These are phyloP conservation scores for Orbilia brochopaga DNA, from an alignment of 2,329 filamentous ascomycete genomes.

Conservation along the genomic window DNA sequence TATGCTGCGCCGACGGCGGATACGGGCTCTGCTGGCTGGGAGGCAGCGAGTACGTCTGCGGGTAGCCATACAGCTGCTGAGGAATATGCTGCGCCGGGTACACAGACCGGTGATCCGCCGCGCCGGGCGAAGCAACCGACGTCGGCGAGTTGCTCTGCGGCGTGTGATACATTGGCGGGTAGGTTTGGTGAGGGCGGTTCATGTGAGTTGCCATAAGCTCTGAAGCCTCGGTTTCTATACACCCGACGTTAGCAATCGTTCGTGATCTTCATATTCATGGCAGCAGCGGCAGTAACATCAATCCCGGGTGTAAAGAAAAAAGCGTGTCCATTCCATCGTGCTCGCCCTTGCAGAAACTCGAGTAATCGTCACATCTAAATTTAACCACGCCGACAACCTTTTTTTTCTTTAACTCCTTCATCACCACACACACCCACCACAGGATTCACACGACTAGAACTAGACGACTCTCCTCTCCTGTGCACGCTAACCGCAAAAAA, in stretches of 20 bases:
- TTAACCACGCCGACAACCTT: too few species aligned
- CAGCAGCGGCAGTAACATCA: not conserved
- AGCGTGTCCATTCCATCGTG: too few species aligned
- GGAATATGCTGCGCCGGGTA: slow-evolving; percentile 82
- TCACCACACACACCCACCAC: not conserved
- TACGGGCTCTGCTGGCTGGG: slow-evolving; percentile 66
- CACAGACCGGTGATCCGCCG: slow-evolving; percentile 84
- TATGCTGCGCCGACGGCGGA: slow-evolving; percentile 64
- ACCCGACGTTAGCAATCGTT: not conserved
- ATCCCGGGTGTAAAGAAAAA: too few species aligned
- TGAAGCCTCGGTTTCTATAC: slow-evolving; percentile 39
- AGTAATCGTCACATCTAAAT: too few species aligned
- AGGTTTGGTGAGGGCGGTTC: slow-evolving; percentile 66
- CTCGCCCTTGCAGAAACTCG: too few species aligned
- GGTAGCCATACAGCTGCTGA: slow-evolving; percentile 79
- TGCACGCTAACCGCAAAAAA: slow-evolving; percentile 9
- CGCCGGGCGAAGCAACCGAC: slow-evolving; percentile 85
- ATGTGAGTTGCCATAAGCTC: slow-evolving; percentile 68
- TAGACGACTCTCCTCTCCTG: too few species aligned
- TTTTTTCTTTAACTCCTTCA: not conserved
- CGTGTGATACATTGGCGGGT: slow-evolving; percentile 93
- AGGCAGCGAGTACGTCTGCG: slow-evolving; percentile 65
- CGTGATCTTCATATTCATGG: too few species aligned
- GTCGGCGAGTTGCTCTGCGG: slow-evolving; percentile 94
- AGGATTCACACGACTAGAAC: not conserved